Percentiles rank a stretch among this genome's conserved stretches.
Evolutionary conservation across 2,329 filamentous ascomycete species (phyloP).

Genomic region (Magnaporthiopsis rhizophila): DNA sequence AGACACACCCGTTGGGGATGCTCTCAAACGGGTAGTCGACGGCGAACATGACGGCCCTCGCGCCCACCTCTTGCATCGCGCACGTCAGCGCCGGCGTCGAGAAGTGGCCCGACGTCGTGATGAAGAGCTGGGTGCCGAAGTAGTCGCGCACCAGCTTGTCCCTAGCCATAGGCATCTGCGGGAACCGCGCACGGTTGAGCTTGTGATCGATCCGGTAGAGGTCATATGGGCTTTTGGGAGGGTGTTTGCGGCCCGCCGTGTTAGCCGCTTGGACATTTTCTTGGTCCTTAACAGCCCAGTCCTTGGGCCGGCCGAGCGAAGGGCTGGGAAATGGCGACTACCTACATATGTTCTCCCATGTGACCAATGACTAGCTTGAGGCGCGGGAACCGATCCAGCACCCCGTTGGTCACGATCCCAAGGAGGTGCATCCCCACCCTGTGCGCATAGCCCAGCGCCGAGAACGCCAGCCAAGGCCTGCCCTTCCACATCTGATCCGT

Average conservation of each 20-base stretch:
- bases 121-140: constrained; percentile 17
- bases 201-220: constrained; percentile 18
- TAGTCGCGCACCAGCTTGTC: constrained; percentile 19
- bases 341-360: constrained; percentile 26
- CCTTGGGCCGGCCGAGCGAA: neutral
- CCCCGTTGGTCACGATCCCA: constrained; percentile 24
- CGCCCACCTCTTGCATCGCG: constrained; percentile 17
- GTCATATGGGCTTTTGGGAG: constrained; percentile 13
- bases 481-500: constrained; percentile 17
- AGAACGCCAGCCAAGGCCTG: constrained; percentile 14
- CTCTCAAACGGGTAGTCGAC: constrained; percentile 20
- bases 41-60: constrained; percentile 16
- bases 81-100: constrained; percentile 18
- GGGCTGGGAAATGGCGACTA: neutral
- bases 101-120: constrained; percentile 19
- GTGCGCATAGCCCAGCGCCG: constrained; percentile 18
- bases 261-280: no score
- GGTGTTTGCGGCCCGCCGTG: no score
- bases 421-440: constrained; percentile 25
- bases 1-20: constrained; percentile 17
- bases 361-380: constrained; percentile 32
- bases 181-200: constrained; percentile 16
- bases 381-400: constrained; percentile 27
- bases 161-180: constrained; percentile 15
- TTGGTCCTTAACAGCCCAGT: no score